Conservation (phyloP, 805 yeast genomes). For the Komagataella pastoris region DNA sequence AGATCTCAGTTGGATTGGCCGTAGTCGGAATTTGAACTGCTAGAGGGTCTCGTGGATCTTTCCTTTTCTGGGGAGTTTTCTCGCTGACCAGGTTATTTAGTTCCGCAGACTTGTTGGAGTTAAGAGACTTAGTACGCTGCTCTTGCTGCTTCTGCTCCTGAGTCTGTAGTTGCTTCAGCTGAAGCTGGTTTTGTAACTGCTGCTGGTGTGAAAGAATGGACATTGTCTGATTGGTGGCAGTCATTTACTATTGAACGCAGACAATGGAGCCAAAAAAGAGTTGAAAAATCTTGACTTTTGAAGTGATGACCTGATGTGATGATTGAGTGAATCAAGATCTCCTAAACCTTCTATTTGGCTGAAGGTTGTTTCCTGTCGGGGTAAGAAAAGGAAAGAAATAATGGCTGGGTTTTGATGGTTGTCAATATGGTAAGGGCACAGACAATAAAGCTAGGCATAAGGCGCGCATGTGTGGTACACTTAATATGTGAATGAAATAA, state of each 20-base stretch:
- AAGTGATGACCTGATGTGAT: neutral
- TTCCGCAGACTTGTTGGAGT: slow-evolving; percentile 19
- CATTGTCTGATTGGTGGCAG: slow-evolving; percentile 4
- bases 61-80: slow-evolving; percentile 3
- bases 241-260: neutral
- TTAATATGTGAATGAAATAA: neutral
- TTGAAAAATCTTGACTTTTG: neutral
- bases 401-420: neutral
- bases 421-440: neutral
- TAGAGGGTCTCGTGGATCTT: slow-evolving; percentile 36
- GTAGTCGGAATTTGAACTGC: slow-evolving; percentile 37
- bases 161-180: slow-evolving; percentile 28
- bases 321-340: neutral
- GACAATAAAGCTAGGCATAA: neutral
- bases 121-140: slow-evolving; percentile 26
- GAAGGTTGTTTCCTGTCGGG: neutral
- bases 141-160: slow-evolving; percentile 24
- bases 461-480: neutral
- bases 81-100: slow-evolving; percentile 9
- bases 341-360: neutral
- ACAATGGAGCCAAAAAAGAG: neutral
- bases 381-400: neutral
- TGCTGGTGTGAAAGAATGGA: slow-evolving; percentile 25
- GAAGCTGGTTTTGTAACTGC: slow-evolving; percentile 30
- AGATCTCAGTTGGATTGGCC: slow-evolving; percentile 74